Conservation (phyloP, 257 asterid genomes). For the Verbascum thapsus region DNA sequence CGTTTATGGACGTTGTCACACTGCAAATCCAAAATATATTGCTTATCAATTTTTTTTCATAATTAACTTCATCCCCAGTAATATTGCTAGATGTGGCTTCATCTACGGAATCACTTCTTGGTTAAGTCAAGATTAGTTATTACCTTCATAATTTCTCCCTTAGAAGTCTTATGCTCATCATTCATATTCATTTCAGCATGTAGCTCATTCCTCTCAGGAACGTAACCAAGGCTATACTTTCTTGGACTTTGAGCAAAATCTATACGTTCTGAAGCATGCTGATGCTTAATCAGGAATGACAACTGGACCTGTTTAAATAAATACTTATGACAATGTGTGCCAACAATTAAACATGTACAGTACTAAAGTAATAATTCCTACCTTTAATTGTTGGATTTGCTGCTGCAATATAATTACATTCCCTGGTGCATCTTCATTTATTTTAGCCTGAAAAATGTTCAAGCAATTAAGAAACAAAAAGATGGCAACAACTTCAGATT, state of each 20-base stretch:
- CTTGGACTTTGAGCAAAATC: conserved; percentile 35
- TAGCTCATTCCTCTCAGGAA: conserved; percentile 41
- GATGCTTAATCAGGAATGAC: conserved; percentile 68
- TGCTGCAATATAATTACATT: conserved; percentile 71
- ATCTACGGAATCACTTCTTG: conserved; percentile 36
- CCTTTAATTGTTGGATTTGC: conserved; percentile 79
- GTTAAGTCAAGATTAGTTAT: conserved; percentile 20
- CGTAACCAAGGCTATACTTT: conserved; percentile 36
- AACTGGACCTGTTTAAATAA: conserved; percentile 66
- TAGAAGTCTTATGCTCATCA: conserved; percentile 33
- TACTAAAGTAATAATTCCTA: conserved; percentile 27
- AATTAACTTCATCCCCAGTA: conserved; percentile 31
- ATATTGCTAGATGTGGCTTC: conserved; percentile 36
- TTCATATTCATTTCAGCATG: conserved; percentile 34
- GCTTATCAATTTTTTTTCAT: conserved; percentile 33
- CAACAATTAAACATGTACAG: conserved; percentile 30
- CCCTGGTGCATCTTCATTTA: conserved; percentile 86
- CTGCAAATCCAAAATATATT: conserved; percentile 35
- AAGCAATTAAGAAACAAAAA: conserved; percentile 26
- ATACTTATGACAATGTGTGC: conserved; percentile 29
- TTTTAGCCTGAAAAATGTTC: conserved; percentile 62
- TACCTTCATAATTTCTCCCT: conserved; percentile 44
- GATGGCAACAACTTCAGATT: conserved; percentile 6
- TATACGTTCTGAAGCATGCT: conserved; percentile 37
- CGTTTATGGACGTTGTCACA: conserved; percentile 43